Evolutionary conservation across 352 stramenopile genomes (phyloP), one percentile per base, ranked within the genome.

Genomic region (Phytopythium aichiense): DNA sequence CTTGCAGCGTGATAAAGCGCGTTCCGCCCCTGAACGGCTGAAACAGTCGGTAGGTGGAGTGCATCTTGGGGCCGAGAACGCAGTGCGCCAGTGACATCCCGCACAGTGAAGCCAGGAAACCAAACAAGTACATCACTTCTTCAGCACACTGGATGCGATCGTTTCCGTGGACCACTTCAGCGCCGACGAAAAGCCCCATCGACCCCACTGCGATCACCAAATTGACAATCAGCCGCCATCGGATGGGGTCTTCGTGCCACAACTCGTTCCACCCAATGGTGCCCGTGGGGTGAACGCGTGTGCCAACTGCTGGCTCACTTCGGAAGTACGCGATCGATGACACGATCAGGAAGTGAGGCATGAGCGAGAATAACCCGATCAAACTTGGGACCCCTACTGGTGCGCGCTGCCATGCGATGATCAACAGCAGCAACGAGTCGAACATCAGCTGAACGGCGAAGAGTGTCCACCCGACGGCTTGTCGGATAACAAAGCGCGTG

Each of bases 381-480:
- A 69, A 31, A 30, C 66, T 78, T 38, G 73, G 54, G 2, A 76
- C 50, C 8, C 77, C 75, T 13, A 51, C 54, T 2, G 72, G 71
- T 11, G 76, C 55, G 23, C 55, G 23, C 20, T 56, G 60, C 28
- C 67, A 46, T 11, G 65, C 50, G 22, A 74, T 60, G 4, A 79
- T 50, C 5, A 65, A 77, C 3, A 84, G 56, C 8, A 77, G 59
- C 0, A 87, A 46, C 22, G 69, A 76, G 49, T 85, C 75, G n/a
- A 85, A 84, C 0, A 87, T 63, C 2, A 83, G 46, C 48, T 84
- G 67, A 4, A 87, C 65, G 13, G 65, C 73, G 25, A 85, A 76
- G 5, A 87, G 57, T 1, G 73, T 84, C 77, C 77, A 87, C 12
- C 71, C 77, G 7, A 87, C 64, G 4, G 75, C 75, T 68, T 87